Conservation (phyloP, 2,329 filamentous ascomycete genomes). For the Penicillium sclerotigenum region DNA sequence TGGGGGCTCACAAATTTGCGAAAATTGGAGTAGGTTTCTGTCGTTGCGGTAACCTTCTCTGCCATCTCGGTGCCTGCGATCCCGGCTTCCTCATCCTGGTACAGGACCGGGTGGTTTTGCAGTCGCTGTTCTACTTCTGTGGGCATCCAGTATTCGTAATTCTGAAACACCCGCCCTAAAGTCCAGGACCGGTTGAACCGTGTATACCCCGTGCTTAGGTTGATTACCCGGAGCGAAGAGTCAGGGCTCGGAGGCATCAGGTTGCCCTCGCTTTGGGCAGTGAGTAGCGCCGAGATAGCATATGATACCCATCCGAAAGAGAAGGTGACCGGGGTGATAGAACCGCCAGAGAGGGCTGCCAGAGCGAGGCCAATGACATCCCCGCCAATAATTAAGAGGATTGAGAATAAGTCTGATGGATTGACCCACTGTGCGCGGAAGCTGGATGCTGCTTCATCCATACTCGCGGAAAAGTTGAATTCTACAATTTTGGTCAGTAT, state of each 20-base stretch:
- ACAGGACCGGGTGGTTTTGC: neutral
- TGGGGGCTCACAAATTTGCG: neutral
- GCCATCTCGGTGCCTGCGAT: slow-evolving; percentile 8
- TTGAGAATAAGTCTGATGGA: slow-evolving; percentile 30
- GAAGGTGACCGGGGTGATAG: slow-evolving; percentile 35
- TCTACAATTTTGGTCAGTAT: neutral
- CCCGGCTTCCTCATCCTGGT: neutral
- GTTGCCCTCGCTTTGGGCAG: slow-evolving; percentile 32
- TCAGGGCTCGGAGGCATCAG: slow-evolving; percentile 34
- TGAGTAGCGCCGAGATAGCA: slow-evolving; percentile 29
- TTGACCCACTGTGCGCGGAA: slow-evolving; percentile 9
- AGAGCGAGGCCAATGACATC: slow-evolving; percentile 38
- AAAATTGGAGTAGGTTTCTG: neutral
- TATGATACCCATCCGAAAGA: slow-evolving; percentile 45
- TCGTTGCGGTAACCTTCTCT: neutral
- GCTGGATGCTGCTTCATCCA: neutral
- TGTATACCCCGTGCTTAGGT: slow-evolving; percentile 36
- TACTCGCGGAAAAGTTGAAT: neutral
- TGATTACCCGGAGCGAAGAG: slow-evolving; percentile 37
- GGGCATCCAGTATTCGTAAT: slow-evolving; percentile 37
- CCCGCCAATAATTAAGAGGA: slow-evolving; percentile 39
- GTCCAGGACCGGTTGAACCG: slow-evolving; percentile 45
- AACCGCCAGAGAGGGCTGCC: slow-evolving; percentile 30
- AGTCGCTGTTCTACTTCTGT: slow-evolving; percentile 3
- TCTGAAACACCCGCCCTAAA: slow-evolving; percentile 44